phyloP scores from a whole-genome alignment of 1,284 basidiomycete genomes.

The Grifola frondosa region DNA sequence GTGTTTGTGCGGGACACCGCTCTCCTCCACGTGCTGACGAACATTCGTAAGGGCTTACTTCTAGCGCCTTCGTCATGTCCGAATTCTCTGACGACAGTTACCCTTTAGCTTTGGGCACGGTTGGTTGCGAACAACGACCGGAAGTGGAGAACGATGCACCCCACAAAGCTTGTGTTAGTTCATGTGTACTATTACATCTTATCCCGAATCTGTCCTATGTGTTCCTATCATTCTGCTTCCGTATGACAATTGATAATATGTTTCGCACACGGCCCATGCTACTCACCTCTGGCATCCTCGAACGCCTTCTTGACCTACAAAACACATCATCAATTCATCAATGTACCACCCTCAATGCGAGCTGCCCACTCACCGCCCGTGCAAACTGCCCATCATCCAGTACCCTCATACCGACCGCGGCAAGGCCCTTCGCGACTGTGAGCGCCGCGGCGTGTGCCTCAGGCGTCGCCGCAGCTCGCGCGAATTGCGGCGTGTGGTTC shows the following conservation, averaged over 20 bases:
- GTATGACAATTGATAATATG: too few species aligned
- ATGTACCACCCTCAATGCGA: background rate
- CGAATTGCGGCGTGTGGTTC: constrained; percentile 64
- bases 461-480: constrained; percentile 49
- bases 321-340: background rate
- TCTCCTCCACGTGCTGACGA: background rate
- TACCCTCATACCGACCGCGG: constrained; percentile 55
- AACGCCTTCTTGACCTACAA: constrained; percentile 18
- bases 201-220: too few species aligned
- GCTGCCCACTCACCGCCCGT: constrained; percentile 31
- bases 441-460: constrained; percentile 59
- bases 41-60: background rate
- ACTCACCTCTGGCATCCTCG: constrained; percentile 8
- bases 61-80: background rate
- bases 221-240: too few species aligned
- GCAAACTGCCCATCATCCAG: constrained; percentile 51
- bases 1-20: background rate
- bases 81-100: background rate
- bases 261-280: too few species aligned
- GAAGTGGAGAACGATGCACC: too few species aligned
- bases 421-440: constrained; percentile 57
- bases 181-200: too few species aligned
- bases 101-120: background rate
- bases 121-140: background rate
- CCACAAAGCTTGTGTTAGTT: too few species aligned